Evolutionary conservation across 1,284 basidiomycete species (phyloP).

Genomic region (Crucibulum parvulum): DNA sequence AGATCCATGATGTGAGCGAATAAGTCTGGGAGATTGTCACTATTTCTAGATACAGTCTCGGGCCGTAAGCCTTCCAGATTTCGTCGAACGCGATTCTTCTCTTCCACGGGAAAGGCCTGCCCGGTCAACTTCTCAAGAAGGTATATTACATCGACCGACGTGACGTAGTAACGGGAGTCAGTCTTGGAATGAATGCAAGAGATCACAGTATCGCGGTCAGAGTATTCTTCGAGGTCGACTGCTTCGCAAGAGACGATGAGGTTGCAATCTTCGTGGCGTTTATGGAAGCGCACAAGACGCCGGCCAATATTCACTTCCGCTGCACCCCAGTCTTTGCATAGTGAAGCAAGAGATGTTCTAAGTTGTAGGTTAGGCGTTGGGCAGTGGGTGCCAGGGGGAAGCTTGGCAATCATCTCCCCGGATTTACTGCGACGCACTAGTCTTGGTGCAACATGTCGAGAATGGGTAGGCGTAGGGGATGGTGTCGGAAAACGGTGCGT

Average conservation of each 20-base stretch:
- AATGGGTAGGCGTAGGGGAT: too few species aligned
- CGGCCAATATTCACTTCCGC: conserved; percentile 66
- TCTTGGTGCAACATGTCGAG: conserved; percentile 15
- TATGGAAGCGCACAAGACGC: conserved; percentile 75
- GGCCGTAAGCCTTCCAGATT: conserved; percentile 94
- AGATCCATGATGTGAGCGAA: conserved; percentile 98
- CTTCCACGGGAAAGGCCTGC: conserved; percentile 88
- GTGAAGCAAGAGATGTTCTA: conserved; percentile 56
- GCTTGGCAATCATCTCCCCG: conserved; percentile 42
- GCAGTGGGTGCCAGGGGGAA: conserved; percentile 40
- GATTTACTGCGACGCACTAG: conserved; percentile 49
- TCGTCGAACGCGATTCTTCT: conserved; percentile 95
- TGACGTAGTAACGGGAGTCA: conserved; percentile 83
- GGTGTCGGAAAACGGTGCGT: too few species aligned
- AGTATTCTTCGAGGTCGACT: conserved; percentile 66
- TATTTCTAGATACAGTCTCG: conserved; percentile 89
- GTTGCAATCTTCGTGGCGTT: conserved; percentile 63
- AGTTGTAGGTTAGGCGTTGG: conserved; percentile 63
- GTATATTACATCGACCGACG: conserved; percentile 95
- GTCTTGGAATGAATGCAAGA: conserved; percentile 93
- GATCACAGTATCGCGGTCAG: conserved; percentile 65
- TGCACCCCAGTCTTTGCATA: conserved; percentile 59
- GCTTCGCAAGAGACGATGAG: conserved; percentile 71
- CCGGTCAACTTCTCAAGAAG: conserved; percentile 90
- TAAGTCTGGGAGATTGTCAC: conserved; percentile 81